These are phyloP conservation scores for Theileria equi DNA, from an alignment of 169 alveolate species.

Conservation along the genomic window DNA sequence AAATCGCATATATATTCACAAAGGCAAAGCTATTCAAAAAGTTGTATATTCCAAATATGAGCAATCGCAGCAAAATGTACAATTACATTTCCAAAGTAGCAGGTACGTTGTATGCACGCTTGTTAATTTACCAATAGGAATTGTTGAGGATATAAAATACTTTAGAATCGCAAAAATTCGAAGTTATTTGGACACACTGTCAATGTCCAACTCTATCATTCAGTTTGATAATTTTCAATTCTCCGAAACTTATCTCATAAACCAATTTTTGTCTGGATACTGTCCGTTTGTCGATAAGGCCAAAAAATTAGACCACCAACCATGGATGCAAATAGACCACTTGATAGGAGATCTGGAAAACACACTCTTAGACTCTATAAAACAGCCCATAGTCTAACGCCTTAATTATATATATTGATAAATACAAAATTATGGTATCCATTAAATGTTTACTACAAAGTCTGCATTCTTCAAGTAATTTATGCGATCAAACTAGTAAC, in stretches of 20 bases:
- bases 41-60: constrained; percentile 49
- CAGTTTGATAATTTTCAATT: constrained; percentile 44
- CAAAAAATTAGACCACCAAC: constrained; percentile 2
- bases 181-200: constrained; percentile 19
- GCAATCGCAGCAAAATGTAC: constrained; percentile 37
- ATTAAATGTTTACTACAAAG: neutral
- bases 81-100: constrained; percentile 54
- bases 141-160: constrained; percentile 53
- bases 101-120: constrained; percentile 15
- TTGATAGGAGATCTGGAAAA: constrained; percentile 52
- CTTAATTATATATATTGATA: neutral
- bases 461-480: neutral
- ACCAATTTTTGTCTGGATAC: constrained; percentile 52
- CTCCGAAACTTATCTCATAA: constrained; percentile 52
- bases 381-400: constrained; percentile 24
- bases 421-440: neutral
- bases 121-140: constrained; percentile 7
- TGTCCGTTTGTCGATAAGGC: constrained; percentile 31
- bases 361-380: constrained; percentile 43
- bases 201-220: constrained; percentile 23
- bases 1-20: constrained; percentile 48
- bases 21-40: constrained; percentile 24
- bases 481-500: constrained; percentile 85
- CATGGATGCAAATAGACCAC: constrained; percentile 27
- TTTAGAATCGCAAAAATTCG: constrained; percentile 40